A percentile compares a stretch with the other conserved stretches of the same genome.
phyloP scores from a whole-genome alignment of 768 basidiomycete genomes.

The Piloderma croceum region DNA sequence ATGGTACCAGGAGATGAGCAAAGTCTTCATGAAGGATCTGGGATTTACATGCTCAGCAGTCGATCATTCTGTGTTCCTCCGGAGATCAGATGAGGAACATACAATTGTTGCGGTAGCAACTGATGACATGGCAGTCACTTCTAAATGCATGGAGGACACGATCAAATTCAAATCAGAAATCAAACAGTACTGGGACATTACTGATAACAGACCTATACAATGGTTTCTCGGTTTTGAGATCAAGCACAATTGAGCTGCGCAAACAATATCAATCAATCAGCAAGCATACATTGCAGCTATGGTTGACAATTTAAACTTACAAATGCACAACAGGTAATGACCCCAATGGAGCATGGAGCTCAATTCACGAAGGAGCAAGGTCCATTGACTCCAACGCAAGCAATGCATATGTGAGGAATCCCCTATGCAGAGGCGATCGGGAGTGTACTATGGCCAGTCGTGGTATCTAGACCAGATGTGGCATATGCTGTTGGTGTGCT shows the following conservation, averaged over 20 bases:
- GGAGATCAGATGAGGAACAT: neutral
- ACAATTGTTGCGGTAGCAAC: neutral
- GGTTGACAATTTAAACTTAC: constrained; percentile 21
- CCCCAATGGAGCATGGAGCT: constrained; percentile 26
- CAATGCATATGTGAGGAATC: constrained; percentile 19
- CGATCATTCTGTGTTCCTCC: too few species aligned
- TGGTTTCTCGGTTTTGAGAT: neutral
- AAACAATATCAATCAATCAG: neutral
- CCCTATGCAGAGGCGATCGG: too few species aligned
- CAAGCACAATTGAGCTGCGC: neutral
- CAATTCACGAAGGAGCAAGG: too few species aligned
- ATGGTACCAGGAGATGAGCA: too few species aligned
- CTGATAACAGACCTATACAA: too few species aligned
- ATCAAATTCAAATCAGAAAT: constrained; percentile 8
- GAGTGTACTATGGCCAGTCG: constrained; percentile 24
- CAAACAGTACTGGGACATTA: too few species aligned
- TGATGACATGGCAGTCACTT: neutral
- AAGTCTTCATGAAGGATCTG: constrained; percentile 11
- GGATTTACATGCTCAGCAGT: neutral
- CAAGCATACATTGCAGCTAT: too few species aligned
- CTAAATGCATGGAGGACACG: neutral
- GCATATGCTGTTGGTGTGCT: constrained; percentile 17
- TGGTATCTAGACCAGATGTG: constrained; percentile 23
- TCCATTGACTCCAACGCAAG: constrained; percentile 2
- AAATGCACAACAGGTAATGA: constrained; percentile 25